Base-by-base conservation (phyloP, 441 rosid species). In the Pelargonium hybrid region DNA sequence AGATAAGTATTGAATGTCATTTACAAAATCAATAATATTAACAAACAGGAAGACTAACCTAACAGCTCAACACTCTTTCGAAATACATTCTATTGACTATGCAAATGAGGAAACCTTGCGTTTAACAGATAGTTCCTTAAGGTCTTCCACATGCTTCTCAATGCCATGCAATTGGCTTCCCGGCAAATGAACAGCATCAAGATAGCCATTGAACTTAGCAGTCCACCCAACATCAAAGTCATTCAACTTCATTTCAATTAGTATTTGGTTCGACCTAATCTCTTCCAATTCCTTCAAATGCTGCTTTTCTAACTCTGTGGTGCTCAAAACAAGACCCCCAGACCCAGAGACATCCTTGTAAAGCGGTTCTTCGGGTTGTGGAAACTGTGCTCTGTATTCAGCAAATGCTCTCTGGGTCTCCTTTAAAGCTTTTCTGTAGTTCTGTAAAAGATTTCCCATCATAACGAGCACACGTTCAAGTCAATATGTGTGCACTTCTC, bases 271-370 rank as follows among this genome's bases (percentile, higher is more conserved):
- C 66, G 75, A 73, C 84, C 80, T 87, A 56, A 56, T 56, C 71
- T 87, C 93, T 78, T 80, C 92, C 83, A 87, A 92, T 82, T 78
- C 82, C 84, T 83, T 87, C 80, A 79, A 39, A 10, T 79, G 85
- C 76, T 54, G 87, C 86, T 83, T 90, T 74, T 88, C 97, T 72
- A 90, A 64, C 75, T 91, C 97, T 50, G 39, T 62, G 61, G 74
- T 56, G 76, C 92, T 87, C 81, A 93, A 73, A 50, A 90, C 92
- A 76, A 90, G 89, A 68, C 98, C 98, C n/a, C 92, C 92, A 18
- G 90, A 81, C 17, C 96, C 93, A 52, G 84, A 74, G 39, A 85
- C 84, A 83, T 91, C 92, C 81, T 79, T 81, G 81, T 93, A 93
- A 43, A 91, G 82, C 0, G 93, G 90, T 47, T 84, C 88, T 69